phyloP scores from a whole-genome alignment of 2,329 filamentous ascomycete species.

The Aureobasidium sp. region DNA sequence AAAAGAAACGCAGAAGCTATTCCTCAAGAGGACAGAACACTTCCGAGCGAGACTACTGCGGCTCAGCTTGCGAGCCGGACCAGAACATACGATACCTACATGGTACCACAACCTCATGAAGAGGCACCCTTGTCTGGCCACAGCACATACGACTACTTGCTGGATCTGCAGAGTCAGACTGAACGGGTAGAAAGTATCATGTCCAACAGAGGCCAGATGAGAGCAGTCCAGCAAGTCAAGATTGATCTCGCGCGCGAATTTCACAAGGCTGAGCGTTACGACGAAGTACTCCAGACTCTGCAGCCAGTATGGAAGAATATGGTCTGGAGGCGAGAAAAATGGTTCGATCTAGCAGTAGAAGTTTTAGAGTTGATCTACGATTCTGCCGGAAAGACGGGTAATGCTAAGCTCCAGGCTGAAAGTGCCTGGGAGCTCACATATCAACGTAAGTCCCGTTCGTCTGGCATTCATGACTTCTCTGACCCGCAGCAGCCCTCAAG shows the following conservation, averaged over 20 bases:
- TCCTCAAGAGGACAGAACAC: slow-evolving; percentile 49
- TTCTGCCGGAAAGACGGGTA: slow-evolving; percentile 32
- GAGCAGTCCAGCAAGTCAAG: slow-evolving; percentile 47
- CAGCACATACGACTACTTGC: slow-evolving; percentile 43
- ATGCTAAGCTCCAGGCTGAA: slow-evolving; percentile 10
- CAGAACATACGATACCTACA: slow-evolving; percentile 50
- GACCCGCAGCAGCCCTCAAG: not conserved
- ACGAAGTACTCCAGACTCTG: slow-evolving; percentile 44
- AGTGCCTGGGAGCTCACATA: slow-evolving; percentile 16
- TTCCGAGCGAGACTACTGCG: slow-evolving; percentile 48
- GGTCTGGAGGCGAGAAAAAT: slow-evolving; percentile 53
- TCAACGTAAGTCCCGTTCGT: not conserved
- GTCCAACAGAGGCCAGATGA: slow-evolving; percentile 42
- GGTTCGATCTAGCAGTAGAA: slow-evolving; percentile 49
- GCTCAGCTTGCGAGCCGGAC: slow-evolving; percentile 47
- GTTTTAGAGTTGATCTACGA: slow-evolving; percentile 47
- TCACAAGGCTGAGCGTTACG: slow-evolving; percentile 41
- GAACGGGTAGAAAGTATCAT: slow-evolving; percentile 42
- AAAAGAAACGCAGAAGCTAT: slow-evolving; percentile 46
- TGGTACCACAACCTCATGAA: slow-evolving; percentile 50
- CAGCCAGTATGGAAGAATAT: slow-evolving; percentile 47
- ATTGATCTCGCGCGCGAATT: slow-evolving; percentile 49
- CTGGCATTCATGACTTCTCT: not conserved
- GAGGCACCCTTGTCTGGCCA: slow-evolving; percentile 41
- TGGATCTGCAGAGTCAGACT: slow-evolving; percentile 42